Evolutionary conservation across 352 stramenopile genomes (phyloP).

Genomic region (Phytopythium cucurbitacearum): DNA sequence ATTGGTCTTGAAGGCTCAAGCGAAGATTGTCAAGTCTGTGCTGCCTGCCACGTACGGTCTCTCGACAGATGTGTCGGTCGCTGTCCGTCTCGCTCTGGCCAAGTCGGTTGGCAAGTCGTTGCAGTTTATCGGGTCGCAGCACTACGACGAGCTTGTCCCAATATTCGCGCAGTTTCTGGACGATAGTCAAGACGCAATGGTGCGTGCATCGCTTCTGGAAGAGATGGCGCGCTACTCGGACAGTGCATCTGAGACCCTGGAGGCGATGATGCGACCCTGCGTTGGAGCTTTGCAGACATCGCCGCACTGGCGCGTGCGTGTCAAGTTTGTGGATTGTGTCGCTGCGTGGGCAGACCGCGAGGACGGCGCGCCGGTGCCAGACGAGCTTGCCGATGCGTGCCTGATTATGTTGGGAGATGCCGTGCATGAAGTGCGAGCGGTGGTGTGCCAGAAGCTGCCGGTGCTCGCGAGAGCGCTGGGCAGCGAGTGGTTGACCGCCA

Average conservation of each 20-base stretch:
- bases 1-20: slow-evolving; percentile 50
- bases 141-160: slow-evolving; percentile 78
- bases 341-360: slow-evolving; percentile 70
- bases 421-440: slow-evolving; percentile 69
- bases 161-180: slow-evolving; percentile 84
- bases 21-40: slow-evolving; percentile 79
- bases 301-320: slow-evolving; percentile 75
- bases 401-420: slow-evolving; percentile 64
- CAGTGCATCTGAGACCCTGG: slow-evolving; percentile 56
- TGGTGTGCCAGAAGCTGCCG: slow-evolving; percentile 57
- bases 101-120: slow-evolving; percentile 74
- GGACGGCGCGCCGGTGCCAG: slow-evolving; percentile 46
- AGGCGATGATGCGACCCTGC: slow-evolving; percentile 62
- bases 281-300: slow-evolving; percentile 64
- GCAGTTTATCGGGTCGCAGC: slow-evolving; percentile 53
- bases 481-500: slow-evolving; percentile 69
- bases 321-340: slow-evolving; percentile 86
- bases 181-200: slow-evolving; percentile 73
- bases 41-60: slow-evolving; percentile 74
- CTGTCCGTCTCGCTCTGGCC: slow-evolving; percentile 66
- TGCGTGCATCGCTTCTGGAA: slow-evolving; percentile 76
- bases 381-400: slow-evolving; percentile 69
- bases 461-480: slow-evolving; percentile 67
- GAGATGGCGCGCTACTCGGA: slow-evolving; percentile 79
- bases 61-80: slow-evolving; percentile 72